These are phyloP conservation scores for Daldinia bambusicola DNA, from an alignment of 495 filamentous ascomycete species.

Conservation along the genomic window DNA sequence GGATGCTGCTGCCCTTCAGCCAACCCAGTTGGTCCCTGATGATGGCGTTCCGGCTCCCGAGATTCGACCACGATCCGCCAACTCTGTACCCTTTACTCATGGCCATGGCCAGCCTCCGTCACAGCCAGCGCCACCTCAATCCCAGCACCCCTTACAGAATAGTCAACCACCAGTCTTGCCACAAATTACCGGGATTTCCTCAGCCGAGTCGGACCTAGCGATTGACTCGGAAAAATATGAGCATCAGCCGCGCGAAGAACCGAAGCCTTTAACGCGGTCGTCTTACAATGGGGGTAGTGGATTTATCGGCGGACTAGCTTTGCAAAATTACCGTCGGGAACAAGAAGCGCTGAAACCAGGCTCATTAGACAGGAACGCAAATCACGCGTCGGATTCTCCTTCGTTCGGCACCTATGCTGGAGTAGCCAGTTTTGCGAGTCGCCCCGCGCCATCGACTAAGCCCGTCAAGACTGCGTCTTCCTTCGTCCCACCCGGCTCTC, in stretches of 20 bases:
- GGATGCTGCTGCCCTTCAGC: slow-evolving; percentile 52
- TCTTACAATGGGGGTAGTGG: slow-evolving; percentile 45
- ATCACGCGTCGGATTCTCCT: slow-evolving; percentile 36
- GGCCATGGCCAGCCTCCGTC: slow-evolving; percentile 39
- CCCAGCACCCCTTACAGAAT: slow-evolving; percentile 24
- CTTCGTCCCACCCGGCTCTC: slow-evolving; percentile 53
- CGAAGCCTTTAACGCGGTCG: slow-evolving; percentile 44
- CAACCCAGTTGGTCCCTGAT: slow-evolving; percentile 49
- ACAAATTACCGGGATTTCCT: slow-evolving; percentile 59
- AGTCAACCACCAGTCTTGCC: slow-evolving; percentile 55
- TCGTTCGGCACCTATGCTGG: slow-evolving; percentile 34
- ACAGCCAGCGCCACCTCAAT: slow-evolving; percentile 23
- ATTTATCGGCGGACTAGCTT: slow-evolving; percentile 56
- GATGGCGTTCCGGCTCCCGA: slow-evolving; percentile 54
- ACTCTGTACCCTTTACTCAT: slow-evolving; percentile 46
- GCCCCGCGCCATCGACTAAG: slow-evolving; percentile 41
- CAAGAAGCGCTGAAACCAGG: slow-evolving; percentile 40
- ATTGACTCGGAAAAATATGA: slow-evolving; percentile 30
- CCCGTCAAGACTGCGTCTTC: slow-evolving; percentile 49
- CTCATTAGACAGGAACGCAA: slow-evolving; percentile 32
- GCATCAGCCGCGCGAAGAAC: slow-evolving; percentile 42
- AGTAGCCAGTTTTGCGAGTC: slow-evolving; percentile 20
- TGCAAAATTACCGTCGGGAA: slow-evolving; percentile 52
- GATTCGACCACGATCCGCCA: slow-evolving; percentile 54
- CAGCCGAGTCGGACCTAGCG: slow-evolving; percentile 48